These are phyloP conservation scores for Termitomyces sp. DNA, from an alignment of 1,284 basidiomycete genomes.

Conservation along the genomic window DNA sequence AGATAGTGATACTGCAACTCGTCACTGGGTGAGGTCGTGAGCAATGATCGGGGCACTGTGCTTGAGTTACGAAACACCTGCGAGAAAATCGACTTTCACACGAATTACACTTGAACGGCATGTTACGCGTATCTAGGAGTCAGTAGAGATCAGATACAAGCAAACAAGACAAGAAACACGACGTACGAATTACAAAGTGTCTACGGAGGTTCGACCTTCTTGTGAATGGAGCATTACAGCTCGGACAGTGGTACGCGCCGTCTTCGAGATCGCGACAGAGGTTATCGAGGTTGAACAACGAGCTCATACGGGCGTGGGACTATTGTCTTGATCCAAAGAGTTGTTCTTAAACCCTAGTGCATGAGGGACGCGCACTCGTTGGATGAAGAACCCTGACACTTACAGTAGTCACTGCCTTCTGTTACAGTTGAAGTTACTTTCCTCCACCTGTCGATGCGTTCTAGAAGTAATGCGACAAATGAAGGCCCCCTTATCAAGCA, in stretches of 20 bases:
- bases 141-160: not conserved
- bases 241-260: constrained; percentile 29
- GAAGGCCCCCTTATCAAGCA: not conserved
- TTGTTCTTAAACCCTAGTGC: not conserved
- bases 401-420: not conserved
- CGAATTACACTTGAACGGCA: constrained; percentile 21
- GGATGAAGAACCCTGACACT: not conserved
- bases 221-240: constrained; percentile 29
- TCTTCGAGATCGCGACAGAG: constrained; percentile 27
- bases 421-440: constrained; percentile 1
- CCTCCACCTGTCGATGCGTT: not conserved
- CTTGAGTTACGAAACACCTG: constrained; percentile 1
- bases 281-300: constrained; percentile 20
- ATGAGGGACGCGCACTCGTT: not conserved
- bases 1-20: constrained; percentile 7
- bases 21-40: not conserved
- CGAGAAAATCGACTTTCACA: constrained; percentile 8
- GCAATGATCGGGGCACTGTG: not conserved
- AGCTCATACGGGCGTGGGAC: not conserved
- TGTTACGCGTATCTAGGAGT: constrained; percentile 23
- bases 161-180: constrained; percentile 6
- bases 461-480: constrained; percentile 5
- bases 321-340: not conserved
- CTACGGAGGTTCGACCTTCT: constrained; percentile 28
- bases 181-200: constrained; percentile 30